Percentiles rank a stretch among this genome's conserved stretches.
phyloP scores from a whole-genome alignment of 108 stramenopile genomes.

The Craspedostauros australis region DNA sequence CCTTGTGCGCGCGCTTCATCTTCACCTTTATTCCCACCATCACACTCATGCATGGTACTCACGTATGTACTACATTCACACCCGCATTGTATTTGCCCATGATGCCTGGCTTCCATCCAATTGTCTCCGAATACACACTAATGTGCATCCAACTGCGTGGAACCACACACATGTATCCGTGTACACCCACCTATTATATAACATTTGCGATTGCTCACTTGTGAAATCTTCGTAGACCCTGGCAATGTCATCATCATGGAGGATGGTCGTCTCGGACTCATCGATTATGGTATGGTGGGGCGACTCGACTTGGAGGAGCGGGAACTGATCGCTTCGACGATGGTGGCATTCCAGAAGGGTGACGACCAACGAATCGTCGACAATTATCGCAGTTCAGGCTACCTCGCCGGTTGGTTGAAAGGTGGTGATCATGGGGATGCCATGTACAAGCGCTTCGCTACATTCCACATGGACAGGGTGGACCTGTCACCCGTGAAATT shows the following conservation, averaged over 20 bases:
- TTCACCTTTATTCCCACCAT: too few relatives aligned
- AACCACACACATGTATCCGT: too few relatives aligned
- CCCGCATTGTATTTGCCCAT: too few relatives aligned
- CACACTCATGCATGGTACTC: too few relatives aligned
- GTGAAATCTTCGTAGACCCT: too few relatives aligned
- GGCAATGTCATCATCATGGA: constrained; percentile 56
- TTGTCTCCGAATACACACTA: too few relatives aligned
- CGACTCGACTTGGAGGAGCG: constrained; percentile 19
- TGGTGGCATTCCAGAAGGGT: constrained; percentile 22
- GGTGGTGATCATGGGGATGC: constrained; percentile 7
- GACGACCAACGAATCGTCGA: constrained; percentile 21
- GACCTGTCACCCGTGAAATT: constrained; percentile 33
- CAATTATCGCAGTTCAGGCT: constrained; percentile 32
- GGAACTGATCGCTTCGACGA: constrained; percentile 22
- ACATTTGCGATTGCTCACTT: too few relatives aligned
- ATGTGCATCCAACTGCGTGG: too few relatives aligned
- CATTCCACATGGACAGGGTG: constrained; percentile 31
- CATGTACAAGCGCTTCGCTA: constrained; percentile 27
- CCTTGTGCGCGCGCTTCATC: too few relatives aligned
- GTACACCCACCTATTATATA: too few relatives aligned
- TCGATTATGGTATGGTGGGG: constrained; percentile 61
- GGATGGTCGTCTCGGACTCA: constrained; percentile 43
- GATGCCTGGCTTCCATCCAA: too few relatives aligned
- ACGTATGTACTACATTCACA: too few relatives aligned
- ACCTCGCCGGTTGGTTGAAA: constrained; percentile 18